Base-by-base conservation (phyloP, 192 early-diverging fungal genomes). In the Mortierella hygrophila region DNA sequence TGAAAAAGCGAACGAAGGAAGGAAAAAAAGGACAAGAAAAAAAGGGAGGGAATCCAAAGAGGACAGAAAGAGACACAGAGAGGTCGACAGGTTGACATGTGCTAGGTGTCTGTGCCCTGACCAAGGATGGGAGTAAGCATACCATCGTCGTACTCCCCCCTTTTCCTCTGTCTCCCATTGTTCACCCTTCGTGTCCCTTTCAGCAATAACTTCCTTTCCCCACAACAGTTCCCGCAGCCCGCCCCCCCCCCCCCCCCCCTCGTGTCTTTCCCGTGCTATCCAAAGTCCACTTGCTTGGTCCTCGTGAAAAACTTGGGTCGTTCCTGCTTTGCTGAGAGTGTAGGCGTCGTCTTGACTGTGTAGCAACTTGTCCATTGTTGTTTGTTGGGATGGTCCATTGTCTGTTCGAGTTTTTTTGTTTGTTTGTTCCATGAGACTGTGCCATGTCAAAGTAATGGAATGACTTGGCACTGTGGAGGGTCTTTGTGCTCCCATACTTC, bases 31-130 rank as follows among this genome's bases (percentile, higher is more conserved):
- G 42, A 69, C 6, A 44, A 38, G 60, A 55, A 41, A 41, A 78
- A 55, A 63, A 44, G 68, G 23, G 38, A 55, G 63, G 38, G 55
- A 65, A 52, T 21, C 23, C 16, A 63, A 40, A 41, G 47, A 21
- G n/a, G 47, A 26, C n/a, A 69, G 70, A 55, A 60, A 42, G 44
- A 21, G 38, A 69, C 40, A 52, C 54, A 46, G 13, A 68, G 18
- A 65, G 10, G 20, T 41, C 2, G 21, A 37, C n/a, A 29, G 44
- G 54, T 73, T 84, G 82, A 75, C 82, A 84, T 84, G 82, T 84
- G 82, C 77, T 84, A 63, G 47, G 52, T 74, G 77, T 84, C 82
- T 84, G 82, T 79, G 82, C 82, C 73, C 60, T 68, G n/a, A 15
- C 16, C 38, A 42, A 26, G 37, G 69, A 70, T 16, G 20, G 38